Evolutionary conservation across 495 filamentous ascomycete genomes (phyloP).

Genomic region (Talaromyces ruber): DNA sequence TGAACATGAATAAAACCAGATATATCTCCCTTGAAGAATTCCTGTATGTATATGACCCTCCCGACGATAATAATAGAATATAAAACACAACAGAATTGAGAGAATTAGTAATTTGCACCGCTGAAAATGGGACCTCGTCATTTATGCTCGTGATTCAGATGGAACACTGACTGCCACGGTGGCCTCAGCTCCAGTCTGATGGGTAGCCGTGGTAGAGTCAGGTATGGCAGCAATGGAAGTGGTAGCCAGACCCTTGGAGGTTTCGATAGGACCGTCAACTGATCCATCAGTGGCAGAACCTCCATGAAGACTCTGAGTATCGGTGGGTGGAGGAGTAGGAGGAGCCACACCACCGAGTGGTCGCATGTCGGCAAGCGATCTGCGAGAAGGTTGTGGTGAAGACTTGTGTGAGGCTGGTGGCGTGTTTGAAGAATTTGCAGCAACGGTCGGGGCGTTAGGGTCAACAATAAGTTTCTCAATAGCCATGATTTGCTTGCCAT

Average conservation of each 20-base stretch:
- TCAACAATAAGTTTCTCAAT: slow-evolving; percentile 56
- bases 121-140: not conserved
- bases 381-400: slow-evolving; percentile 32
- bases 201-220: slow-evolving; percentile 1
- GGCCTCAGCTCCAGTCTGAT: slow-evolving; percentile 6
- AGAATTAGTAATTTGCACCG: not conserved
- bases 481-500: slow-evolving; percentile 71
- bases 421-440: slow-evolving; percentile 27
- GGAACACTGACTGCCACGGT: not conserved
- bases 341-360: slow-evolving; percentile 28
- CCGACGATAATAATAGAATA: slow-evolving; percentile 7
- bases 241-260: slow-evolving; percentile 21
- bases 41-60: slow-evolving; percentile 37
- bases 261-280: slow-evolving; percentile 20
- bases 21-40: slow-evolving; percentile 23
- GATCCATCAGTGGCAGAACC: slow-evolving; percentile 9
- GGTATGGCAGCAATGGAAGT: slow-evolving; percentile 1
- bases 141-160: slow-evolving; percentile 2
- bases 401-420: slow-evolving; percentile 41
- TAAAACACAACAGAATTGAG: slow-evolving; percentile 6
- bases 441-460: slow-evolving; percentile 18
- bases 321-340: slow-evolving; percentile 36
- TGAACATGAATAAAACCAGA: slow-evolving; percentile 9
- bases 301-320: slow-evolving; percentile 19
- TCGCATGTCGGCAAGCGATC: slow-evolving; percentile 22